Evolutionary conservation across 2,329 filamentous ascomycete genomes (phyloP).

Genomic region (Colletotrichum phormii): DNA sequence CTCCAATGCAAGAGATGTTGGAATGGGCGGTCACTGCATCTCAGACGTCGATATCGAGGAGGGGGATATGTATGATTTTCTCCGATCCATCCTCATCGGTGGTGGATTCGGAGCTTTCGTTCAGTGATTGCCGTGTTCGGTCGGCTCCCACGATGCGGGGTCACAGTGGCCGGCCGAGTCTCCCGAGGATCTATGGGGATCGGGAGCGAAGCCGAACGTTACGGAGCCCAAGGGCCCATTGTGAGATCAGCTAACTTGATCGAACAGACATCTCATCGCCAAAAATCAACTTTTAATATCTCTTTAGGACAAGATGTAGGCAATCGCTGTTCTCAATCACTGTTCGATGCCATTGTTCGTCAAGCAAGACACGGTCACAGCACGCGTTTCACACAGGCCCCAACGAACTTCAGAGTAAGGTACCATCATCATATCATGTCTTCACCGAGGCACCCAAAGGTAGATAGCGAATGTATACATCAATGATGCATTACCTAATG

Average conservation of each 20-base stretch:
- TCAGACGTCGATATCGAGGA: not conserved
- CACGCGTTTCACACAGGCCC: not conserved
- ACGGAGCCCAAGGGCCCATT: fast-evolving
- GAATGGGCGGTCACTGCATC: not conserved
- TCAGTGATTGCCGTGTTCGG: not conserved
- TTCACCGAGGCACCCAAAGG: too few species aligned
- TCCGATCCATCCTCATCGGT: not conserved
- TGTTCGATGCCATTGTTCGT: not conserved
- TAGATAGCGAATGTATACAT: too few species aligned
- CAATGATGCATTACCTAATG: too few species aligned
- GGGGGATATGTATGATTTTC: not conserved
- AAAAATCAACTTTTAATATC: not conserved
- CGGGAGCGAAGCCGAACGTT: not conserved
- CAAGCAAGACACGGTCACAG: not conserved
- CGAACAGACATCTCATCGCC: not conserved
- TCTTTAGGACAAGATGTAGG: too few species aligned
- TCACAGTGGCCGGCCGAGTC: not conserved
- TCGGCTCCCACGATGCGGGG: not conserved
- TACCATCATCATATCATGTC: too few species aligned
- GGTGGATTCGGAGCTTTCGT: not conserved
- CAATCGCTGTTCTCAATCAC: too few species aligned
- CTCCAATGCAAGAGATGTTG: not conserved
- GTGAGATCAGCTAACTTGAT: not conserved
- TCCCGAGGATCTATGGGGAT: not conserved
- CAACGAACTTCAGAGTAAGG: fast-evolving